Percentiles rank a stretch among this genome's conserved stretches.
phyloP scores from a whole-genome alignment of 371 early-diverging fungal species.

The Syncephalastrum sp. region DNA sequence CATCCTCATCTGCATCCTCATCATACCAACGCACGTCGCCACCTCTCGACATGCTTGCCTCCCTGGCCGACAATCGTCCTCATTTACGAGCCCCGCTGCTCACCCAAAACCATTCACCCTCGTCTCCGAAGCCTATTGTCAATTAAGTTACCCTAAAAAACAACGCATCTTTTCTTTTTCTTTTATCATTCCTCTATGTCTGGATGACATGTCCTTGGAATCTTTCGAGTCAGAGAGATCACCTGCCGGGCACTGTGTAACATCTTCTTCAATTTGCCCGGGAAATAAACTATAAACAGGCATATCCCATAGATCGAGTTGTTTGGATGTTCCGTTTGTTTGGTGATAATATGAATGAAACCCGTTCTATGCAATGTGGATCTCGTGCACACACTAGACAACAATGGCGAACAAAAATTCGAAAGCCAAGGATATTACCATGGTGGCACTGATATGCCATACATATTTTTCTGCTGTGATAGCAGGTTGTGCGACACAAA shows the following conservation, averaged over 20 bases:
- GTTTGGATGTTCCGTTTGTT: neutral
- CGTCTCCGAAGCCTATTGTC: slow-evolving; percentile 13
- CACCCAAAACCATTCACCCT: slow-evolving; percentile 8
- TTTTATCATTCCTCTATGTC: neutral
- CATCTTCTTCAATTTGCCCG: no score
- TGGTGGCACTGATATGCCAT: no score
- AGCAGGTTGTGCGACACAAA: no score
- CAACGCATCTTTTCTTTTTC: neutral
- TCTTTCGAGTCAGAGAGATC: neutral
- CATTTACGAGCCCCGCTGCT: slow-evolving; percentile 14
- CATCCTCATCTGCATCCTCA: slow-evolving; percentile 5
- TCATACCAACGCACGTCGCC: slow-evolving; percentile 18
- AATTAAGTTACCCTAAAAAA: slow-evolving; percentile 1
- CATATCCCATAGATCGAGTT: neutral
- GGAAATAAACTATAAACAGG: neutral
- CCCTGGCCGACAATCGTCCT: slow-evolving; percentile 35
- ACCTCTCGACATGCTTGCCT: slow-evolving; percentile 30
- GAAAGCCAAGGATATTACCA: no score
- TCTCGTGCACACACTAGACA: neutral
- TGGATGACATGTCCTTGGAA: neutral
- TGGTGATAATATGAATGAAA: neutral
- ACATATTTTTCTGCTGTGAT: no score
- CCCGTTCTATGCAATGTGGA: neutral
- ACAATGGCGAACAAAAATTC: no score
- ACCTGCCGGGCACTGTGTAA: no score